A percentile compares a stretch with the other conserved stretches of the same genome.
These are phyloP conservation scores for Cladosporium sphaerospermum DNA, from an alignment of 2,329 filamentous ascomycete genomes.

Conservation along the genomic window DNA sequence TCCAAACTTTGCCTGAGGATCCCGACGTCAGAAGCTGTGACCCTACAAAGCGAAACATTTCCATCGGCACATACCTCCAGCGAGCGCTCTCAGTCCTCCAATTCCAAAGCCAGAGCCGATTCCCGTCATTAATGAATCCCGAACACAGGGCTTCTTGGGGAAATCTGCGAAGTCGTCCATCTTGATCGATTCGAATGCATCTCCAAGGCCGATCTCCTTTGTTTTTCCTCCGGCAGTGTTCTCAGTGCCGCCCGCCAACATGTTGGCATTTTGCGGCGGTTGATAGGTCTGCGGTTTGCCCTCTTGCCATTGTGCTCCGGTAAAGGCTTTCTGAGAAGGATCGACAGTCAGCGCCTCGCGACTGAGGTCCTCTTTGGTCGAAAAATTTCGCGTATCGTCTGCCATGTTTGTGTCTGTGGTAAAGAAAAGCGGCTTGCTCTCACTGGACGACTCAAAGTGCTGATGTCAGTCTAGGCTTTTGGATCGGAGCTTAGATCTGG, in stretches of 20 bases:
- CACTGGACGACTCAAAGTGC: slow-evolving; percentile 7
- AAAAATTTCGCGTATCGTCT: slow-evolving; percentile 38
- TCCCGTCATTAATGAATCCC: slow-evolving; percentile 75
- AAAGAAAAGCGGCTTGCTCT: not conserved
- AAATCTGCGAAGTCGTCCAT: slow-evolving; percentile 63
- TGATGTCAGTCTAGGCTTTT: slow-evolving; percentile 10
- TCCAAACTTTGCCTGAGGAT: slow-evolving; percentile 51
- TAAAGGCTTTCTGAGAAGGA: slow-evolving; percentile 29
- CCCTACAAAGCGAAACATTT: too few species aligned
- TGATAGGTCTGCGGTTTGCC: slow-evolving; percentile 17
- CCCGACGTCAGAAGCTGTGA: too few species aligned
- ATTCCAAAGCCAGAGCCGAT: slow-evolving; percentile 73
- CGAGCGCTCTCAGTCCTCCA: slow-evolving; percentile 66
- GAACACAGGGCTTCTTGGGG: slow-evolving; percentile 74
- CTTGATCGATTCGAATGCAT: slow-evolving; percentile 60
- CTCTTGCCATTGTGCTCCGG: slow-evolving; percentile 30
- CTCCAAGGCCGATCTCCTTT: slow-evolving; percentile 46
- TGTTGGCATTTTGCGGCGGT: slow-evolving; percentile 45
- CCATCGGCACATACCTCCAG: slow-evolving; percentile 56
- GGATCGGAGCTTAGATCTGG: not conserved
- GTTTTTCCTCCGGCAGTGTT: slow-evolving; percentile 59
- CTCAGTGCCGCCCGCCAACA: slow-evolving; percentile 50
- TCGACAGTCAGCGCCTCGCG: slow-evolving; percentile 27
- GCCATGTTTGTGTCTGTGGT: slow-evolving; percentile 32
- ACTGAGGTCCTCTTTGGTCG: slow-evolving; percentile 15